phyloP scores from a whole-genome alignment of 2,329 filamentous ascomycete species.

The Hypoxylon sp. region DNA sequence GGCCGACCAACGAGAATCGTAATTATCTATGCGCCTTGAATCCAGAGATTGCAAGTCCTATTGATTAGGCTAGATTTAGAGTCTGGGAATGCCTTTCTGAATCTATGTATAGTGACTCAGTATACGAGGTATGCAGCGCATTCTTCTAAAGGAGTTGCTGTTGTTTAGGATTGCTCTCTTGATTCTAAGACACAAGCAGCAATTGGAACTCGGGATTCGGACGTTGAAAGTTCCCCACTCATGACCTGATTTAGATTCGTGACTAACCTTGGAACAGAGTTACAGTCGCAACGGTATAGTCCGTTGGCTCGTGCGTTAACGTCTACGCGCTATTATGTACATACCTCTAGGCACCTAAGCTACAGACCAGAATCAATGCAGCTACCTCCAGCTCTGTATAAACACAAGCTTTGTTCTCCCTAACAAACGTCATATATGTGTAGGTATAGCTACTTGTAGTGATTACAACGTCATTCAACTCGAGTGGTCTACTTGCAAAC shows the following conservation, averaged over 20 bases:
- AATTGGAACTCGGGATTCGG: constrained; percentile 1
- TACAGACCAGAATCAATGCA: not conserved
- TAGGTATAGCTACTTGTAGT: no score
- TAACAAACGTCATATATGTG: no score
- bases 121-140: not conserved
- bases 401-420: not conserved
- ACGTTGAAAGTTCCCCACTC: constrained; percentile 16
- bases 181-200: no score
- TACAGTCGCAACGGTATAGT: constrained; percentile 16
- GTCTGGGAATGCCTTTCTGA: not conserved
- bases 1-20: not conserved
- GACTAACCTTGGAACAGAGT: constrained; percentile 7
- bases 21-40: not conserved
- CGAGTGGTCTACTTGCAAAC: not conserved
- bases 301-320: constrained; percentile 6
- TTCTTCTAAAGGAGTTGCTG: not conserved
- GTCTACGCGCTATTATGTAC: not conserved
- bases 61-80: not conserved
- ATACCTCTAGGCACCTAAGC: not conserved
- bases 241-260: not conserved
- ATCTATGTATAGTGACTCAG: no score
- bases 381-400: not conserved
- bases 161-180: not conserved
- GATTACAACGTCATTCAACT: no score
- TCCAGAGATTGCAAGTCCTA: not conserved